Conservation (phyloP, 805 yeast species). For the Candida oleophila region DNA sequence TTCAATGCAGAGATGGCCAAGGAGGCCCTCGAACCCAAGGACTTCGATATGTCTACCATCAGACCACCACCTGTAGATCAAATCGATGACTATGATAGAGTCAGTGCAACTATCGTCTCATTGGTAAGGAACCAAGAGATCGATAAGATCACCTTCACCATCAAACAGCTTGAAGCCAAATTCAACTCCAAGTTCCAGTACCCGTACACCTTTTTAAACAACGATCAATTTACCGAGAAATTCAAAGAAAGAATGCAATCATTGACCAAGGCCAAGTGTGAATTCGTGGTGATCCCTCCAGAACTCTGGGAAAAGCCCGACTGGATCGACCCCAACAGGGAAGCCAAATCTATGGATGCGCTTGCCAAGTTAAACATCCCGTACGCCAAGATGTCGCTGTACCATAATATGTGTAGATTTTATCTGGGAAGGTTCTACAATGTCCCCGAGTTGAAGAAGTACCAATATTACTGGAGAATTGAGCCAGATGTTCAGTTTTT, state of each 20-base stretch:
- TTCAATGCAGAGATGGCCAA: neutral
- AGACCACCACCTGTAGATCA: conserved; percentile 24
- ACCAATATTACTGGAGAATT: conserved; percentile 26
- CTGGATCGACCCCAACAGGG: conserved; percentile 19
- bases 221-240: conserved; percentile 20
- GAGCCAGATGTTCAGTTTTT: conserved; percentile 21
- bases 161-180: conserved; percentile 20
- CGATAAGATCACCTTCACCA: conserved; percentile 13
- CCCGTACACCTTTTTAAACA: conserved; percentile 27
- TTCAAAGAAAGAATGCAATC: conserved; percentile 16
- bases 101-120: conserved; percentile 17
- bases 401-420: conserved; percentile 25
- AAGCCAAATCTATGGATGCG: conserved; percentile 17
- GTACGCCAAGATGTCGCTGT: conserved; percentile 28
- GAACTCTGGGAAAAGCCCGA: conserved; percentile 23
- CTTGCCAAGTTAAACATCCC: conserved; percentile 19
- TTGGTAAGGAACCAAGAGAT: conserved; percentile 16
- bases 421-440: conserved; percentile 22
- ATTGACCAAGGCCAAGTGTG: conserved; percentile 18
- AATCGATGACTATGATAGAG: conserved; percentile 21
- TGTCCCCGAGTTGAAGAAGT: conserved; percentile 17
- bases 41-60: conserved; percentile 25
- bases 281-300: conserved; percentile 19
- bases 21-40: conserved; percentile 43
- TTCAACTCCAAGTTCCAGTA: conserved; percentile 21